Conservation (phyloP, 2,329 filamentous ascomycete species). For the Didymellaceae sp. region DNA sequence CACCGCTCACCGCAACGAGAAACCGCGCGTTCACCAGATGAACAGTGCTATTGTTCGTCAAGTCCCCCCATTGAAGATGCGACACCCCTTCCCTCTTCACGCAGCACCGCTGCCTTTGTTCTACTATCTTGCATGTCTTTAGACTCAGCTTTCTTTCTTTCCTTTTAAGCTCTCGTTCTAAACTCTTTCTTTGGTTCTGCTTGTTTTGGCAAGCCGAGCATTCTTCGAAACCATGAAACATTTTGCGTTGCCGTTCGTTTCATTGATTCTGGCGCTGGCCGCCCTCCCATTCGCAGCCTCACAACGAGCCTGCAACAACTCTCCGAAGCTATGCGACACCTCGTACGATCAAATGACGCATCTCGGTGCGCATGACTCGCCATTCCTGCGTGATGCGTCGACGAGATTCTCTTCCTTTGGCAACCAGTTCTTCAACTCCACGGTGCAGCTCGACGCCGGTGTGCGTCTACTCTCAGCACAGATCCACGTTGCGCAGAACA, state of each 20-base stretch:
- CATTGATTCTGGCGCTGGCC: slow-evolving; percentile 18
- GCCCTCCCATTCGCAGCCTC: slow-evolving; percentile 5
- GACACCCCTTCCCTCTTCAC: slow-evolving; percentile 1
- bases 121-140: neutral
- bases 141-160: neutral
- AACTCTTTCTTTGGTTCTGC: neutral
- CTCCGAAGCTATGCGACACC: slow-evolving; percentile 70
- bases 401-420: slow-evolving; percentile 67
- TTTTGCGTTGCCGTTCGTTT: slow-evolving; percentile 5
- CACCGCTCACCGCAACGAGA: slow-evolving; percentile 8
- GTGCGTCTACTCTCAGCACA: slow-evolving; percentile 73
- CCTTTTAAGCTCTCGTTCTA: neutral
- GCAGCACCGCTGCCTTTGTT: slow-evolving; percentile 7
- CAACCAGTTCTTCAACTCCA: slow-evolving; percentile 76
- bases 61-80: slow-evolving; percentile 5
- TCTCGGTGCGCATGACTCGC: slow-evolving; percentile 75
- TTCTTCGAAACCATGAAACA: slow-evolving; percentile 10
- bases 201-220: neutral
- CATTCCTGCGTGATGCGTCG: slow-evolving; percentile 69
- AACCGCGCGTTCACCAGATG: slow-evolving; percentile 11
- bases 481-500: slow-evolving; percentile 65
- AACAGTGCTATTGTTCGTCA: slow-evolving; percentile 17
- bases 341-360: slow-evolving; percentile 75
- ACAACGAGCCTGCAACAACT: slow-evolving; percentile 73
- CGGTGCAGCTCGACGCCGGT: slow-evolving; percentile 71